Evolutionary conservation across 306 rosid genomes (phyloP).

Genomic region (Vicia faba): DNA sequence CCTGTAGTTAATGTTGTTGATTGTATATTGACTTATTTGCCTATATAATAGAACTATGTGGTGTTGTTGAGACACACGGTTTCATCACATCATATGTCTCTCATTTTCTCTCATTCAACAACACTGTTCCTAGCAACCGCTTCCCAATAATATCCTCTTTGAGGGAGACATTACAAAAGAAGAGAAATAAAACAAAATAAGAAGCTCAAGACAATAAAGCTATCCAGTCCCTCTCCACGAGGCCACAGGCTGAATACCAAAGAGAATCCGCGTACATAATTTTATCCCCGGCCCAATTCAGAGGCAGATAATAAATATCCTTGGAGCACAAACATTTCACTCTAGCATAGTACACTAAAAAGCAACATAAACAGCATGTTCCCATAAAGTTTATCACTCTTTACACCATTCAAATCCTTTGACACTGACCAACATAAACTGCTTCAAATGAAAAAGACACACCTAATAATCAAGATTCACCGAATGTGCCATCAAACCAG

Average conservation of each 20-base stretch:
- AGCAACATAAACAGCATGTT: constrained; percentile 1
- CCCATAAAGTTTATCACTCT: not conserved
- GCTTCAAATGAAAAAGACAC: not conserved
- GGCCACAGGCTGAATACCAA: constrained; percentile 1
- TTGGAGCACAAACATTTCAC: not conserved
- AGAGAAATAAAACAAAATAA: not conserved
- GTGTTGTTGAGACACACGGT: too few species aligned
- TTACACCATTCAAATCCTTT: not conserved
- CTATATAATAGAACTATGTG: too few species aligned
- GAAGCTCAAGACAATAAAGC: not conserved
- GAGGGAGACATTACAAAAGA: not conserved
- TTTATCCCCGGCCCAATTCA: not conserved
- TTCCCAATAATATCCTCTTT: not conserved
- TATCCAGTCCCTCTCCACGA: not conserved
- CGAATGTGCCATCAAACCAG: constrained; percentile 8
- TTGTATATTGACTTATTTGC: too few species aligned
- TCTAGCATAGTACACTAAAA: not conserved
- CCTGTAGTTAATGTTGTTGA: too few species aligned
- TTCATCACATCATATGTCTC: too few species aligned
- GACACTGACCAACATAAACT: not conserved
- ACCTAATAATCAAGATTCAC: constrained; percentile 9
- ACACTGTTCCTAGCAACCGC: not conserved
- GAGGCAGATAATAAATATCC: not conserved
- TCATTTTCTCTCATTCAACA: too few species aligned
- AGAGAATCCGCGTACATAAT: not conserved